Percentiles rank a stretch among this genome's conserved stretches.
These are phyloP conservation scores for Fomitopsis pinicola DNA, from an alignment of 1,284 basidiomycete genomes.

Conservation along the genomic window DNA sequence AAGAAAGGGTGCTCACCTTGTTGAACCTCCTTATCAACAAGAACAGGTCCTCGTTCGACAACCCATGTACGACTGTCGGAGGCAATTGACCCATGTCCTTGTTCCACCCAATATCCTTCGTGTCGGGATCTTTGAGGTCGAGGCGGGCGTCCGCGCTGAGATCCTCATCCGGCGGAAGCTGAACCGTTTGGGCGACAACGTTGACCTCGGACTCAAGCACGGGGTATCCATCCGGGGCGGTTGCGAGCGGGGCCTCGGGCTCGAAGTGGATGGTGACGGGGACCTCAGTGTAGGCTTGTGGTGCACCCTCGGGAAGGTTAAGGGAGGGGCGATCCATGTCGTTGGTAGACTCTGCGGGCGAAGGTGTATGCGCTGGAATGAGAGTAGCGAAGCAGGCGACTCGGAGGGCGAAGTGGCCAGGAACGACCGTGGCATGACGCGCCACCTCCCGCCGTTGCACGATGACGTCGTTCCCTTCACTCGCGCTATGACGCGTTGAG, in stretches of 20 bases:
- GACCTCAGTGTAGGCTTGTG: neutral
- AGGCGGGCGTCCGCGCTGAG: conserved; percentile 4
- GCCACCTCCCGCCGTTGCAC: no score
- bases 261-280: neutral
- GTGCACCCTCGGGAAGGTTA: neutral
- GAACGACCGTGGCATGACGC: no score
- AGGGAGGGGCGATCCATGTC: neutral
- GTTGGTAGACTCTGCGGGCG: neutral
- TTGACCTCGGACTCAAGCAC: neutral
- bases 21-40: conserved; percentile 39
- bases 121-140: conserved; percentile 23
- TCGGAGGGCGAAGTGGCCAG: no score
- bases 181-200: conserved; percentile 6
- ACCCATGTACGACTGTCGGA: conserved; percentile 22
- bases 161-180: conserved; percentile 4
- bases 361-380: no score
- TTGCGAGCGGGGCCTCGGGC: neutral
- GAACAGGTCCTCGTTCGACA: conserved; percentile 38
- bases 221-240: conserved; percentile 1
- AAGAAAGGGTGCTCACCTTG: conserved; percentile 23
- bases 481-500: no score
- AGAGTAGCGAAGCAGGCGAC: no score
- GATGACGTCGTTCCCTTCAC: no score
- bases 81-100: conserved; percentile 14
- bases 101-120: conserved; percentile 26